These are phyloP conservation scores for Fusarium sp. DNA, from an alignment of 2,329 filamentous ascomycete species.

Conservation along the genomic window DNA sequence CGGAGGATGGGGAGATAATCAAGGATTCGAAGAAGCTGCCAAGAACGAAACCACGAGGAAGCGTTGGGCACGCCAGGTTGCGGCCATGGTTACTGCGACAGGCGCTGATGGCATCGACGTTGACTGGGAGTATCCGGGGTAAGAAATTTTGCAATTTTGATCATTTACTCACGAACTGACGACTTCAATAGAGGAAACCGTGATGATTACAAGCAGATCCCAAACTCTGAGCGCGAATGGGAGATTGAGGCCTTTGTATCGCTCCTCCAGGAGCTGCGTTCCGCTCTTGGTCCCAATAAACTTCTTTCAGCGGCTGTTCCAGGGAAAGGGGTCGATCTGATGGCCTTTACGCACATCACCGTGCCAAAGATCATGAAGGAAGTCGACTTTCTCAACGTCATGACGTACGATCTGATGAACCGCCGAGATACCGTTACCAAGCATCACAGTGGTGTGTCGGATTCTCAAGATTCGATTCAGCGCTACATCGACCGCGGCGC, in stretches of 20 bases:
- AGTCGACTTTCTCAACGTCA: slow-evolving; percentile 76
- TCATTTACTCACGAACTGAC: neutral
- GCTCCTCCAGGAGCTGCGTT: slow-evolving; percentile 69
- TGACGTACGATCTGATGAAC: slow-evolving; percentile 80
- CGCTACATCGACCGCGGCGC: slow-evolving; percentile 70
- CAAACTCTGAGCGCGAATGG: slow-evolving; percentile 69
- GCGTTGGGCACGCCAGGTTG: slow-evolving; percentile 73
- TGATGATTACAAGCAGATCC: slow-evolving; percentile 74
- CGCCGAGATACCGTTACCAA: slow-evolving; percentile 72
- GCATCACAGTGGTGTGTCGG: slow-evolving; percentile 73
- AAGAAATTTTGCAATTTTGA: slow-evolving; percentile 5
- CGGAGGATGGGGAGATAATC: slow-evolving; percentile 79
- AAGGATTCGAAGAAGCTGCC: slow-evolving; percentile 71
- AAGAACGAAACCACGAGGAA: slow-evolving; percentile 63
- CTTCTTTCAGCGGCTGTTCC: slow-evolving; percentile 77
- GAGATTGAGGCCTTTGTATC: slow-evolving; percentile 74
- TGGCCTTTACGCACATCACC: slow-evolving; percentile 71
- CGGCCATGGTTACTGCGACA: slow-evolving; percentile 69
- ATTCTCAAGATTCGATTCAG: slow-evolving; percentile 66
- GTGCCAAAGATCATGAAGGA: slow-evolving; percentile 68
- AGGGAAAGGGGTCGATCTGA: slow-evolving; percentile 72
- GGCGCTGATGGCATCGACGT: slow-evolving; percentile 75
- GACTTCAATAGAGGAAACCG: slow-evolving; percentile 69
- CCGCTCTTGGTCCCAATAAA: slow-evolving; percentile 67
- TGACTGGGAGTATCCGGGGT: slow-evolving; percentile 75